A percentile compares a stretch with the other conserved stretches of the same genome.
phyloP scores from a whole-genome alignment of 2,329 filamentous ascomycete genomes.

The Neofusicoccum cordaticola region DNA sequence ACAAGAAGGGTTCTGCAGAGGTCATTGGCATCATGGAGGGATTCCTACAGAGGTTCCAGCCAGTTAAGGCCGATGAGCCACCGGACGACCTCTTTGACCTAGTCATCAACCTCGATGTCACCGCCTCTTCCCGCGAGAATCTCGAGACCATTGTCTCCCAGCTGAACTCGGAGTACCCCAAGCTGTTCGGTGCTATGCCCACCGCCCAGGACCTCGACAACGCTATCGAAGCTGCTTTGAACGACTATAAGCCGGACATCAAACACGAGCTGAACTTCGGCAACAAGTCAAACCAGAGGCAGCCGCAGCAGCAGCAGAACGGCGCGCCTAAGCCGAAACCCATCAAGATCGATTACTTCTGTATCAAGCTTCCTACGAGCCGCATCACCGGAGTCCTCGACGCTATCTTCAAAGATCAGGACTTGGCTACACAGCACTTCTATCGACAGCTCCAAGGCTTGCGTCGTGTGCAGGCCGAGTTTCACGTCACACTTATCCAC shows the following conservation, averaged over 20 bases:
- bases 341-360: slow-evolving; percentile 63
- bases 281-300: slow-evolving; percentile 38
- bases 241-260: slow-evolving; percentile 72
- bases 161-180: slow-evolving; percentile 75
- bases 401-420: slow-evolving; percentile 61
- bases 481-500: slow-evolving; percentile 94
- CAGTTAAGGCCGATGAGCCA: slow-evolving; percentile 60
- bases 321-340: slow-evolving; percentile 27
- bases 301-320: slow-evolving; percentile 20
- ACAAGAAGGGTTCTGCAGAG: slow-evolving; percentile 67
- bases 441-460: slow-evolving; percentile 72
- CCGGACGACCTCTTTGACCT: slow-evolving; percentile 82
- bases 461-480: slow-evolving; percentile 75
- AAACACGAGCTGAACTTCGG: slow-evolving; percentile 65
- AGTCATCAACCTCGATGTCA: slow-evolving; percentile 80
- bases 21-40: slow-evolving; percentile 92
- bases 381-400: slow-evolving; percentile 62
- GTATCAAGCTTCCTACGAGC: slow-evolving; percentile 52
- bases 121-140: slow-evolving; percentile 75
- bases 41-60: slow-evolving; percentile 83
- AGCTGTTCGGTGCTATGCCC: slow-evolving; percentile 69
- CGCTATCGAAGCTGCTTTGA: slow-evolving; percentile 72
- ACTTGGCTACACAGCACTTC: slow-evolving; percentile 59
- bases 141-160: slow-evolving; percentile 73
- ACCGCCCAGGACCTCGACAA: slow-evolving; percentile 70